Percentiles rank a stretch among this genome's conserved stretches.
Evolutionary conservation across 192 early-diverging fungal species (phyloP).

Genomic region (Podila horticola): DNA sequence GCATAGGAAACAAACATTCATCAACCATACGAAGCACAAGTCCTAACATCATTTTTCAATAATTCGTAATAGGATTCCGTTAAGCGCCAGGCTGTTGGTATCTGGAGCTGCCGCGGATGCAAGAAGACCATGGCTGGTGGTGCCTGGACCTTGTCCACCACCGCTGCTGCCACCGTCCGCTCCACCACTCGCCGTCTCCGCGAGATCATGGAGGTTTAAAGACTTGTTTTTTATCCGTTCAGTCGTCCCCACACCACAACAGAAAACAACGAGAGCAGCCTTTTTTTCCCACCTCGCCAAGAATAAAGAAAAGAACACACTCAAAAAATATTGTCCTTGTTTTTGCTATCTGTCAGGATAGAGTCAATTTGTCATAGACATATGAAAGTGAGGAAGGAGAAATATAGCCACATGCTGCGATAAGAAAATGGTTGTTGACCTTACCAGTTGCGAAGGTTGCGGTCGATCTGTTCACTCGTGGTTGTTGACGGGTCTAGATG

Average conservation of each 20-base stretch:
- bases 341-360: no score
- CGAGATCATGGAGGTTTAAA: constrained; percentile 91
- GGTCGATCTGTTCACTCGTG: no score
- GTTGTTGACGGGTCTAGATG: no score
- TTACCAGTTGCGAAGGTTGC: no score
- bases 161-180: constrained; percentile 90
- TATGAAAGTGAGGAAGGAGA: no score
- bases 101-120: constrained; percentile 99
- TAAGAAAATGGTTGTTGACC: no score
- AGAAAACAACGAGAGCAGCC: constrained; percentile 1
- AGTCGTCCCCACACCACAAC: background rate
- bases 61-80: constrained; percentile 78
- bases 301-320: constrained; percentile 1
- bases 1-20: no score
- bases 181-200: constrained; percentile 98
- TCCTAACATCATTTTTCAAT: background rate
- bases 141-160: constrained; percentile 96
- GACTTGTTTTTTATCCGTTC: constrained; percentile 12
- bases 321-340: background rate
- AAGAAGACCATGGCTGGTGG: constrained; percentile 95
- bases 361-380: no score
- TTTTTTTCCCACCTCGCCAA: background rate
- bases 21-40: no score
- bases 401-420: no score
- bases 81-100: constrained; percentile 94